phyloP scores from a whole-genome alignment of 495 filamentous ascomycete genomes.

The Penicillium soppii region DNA sequence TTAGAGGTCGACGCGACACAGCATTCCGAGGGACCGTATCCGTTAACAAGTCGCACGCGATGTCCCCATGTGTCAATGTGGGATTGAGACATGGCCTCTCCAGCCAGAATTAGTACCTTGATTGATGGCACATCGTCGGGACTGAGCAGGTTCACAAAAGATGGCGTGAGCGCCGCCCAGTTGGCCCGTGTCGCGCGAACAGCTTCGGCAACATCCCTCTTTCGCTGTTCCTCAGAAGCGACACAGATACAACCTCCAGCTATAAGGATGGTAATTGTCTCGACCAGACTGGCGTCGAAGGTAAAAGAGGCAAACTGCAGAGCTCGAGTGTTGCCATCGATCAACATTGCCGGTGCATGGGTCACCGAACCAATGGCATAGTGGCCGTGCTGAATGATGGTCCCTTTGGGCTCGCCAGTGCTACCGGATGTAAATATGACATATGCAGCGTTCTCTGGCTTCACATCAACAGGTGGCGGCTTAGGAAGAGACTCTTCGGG shows the following conservation, averaged over 20 bases:
- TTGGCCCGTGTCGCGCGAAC: conserved; percentile 36
- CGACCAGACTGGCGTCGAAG: conserved; percentile 41
- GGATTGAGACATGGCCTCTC: conserved; percentile 43
- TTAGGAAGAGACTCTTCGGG: background rate
- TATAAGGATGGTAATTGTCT: conserved; percentile 39
- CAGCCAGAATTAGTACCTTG: conserved; percentile 33
- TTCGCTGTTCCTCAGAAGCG: conserved; percentile 35
- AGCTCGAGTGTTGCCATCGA: conserved; percentile 31
- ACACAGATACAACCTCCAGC: conserved; percentile 45
- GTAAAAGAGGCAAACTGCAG: conserved; percentile 45
- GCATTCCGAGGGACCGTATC: conserved; percentile 57
- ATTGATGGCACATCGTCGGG: conserved; percentile 35
- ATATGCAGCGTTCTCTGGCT: conserved; percentile 20
- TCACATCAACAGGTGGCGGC: background rate
- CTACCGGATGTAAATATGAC: conserved; percentile 39
- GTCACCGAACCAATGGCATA: conserved; percentile 19
- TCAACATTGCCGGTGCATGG: conserved; percentile 29
- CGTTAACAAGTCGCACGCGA: conserved; percentile 43
- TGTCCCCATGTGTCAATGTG: conserved; percentile 45
- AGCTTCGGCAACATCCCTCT: conserved; percentile 30
- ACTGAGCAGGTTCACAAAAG: conserved; percentile 34
- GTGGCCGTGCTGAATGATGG: conserved; percentile 27
- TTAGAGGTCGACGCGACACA: conserved; percentile 9
- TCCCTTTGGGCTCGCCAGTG: conserved; percentile 39
- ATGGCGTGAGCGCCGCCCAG: conserved; percentile 40